Evolutionary conservation across 176 grass and related monocot genomes (phyloP), one percentile per base, ranked within the genome.

Genomic region (Ensete glaucum): DNA sequence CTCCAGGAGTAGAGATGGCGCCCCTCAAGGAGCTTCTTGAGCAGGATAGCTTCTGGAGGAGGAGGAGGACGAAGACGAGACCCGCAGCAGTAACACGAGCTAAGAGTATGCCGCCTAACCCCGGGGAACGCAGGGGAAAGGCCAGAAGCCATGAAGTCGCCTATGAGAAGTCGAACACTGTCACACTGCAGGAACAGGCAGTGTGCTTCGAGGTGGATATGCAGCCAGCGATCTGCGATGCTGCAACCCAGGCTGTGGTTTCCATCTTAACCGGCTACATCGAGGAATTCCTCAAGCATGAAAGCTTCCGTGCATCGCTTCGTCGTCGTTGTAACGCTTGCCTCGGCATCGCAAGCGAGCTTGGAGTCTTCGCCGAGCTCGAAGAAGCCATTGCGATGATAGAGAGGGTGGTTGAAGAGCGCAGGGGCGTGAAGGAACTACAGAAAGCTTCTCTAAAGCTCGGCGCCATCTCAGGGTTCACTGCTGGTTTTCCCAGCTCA

Each of bases 361-460:
- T 13, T 64, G 69, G 29, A 54, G 43, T 24, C 21, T 19, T 73
- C 9, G 57, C 48, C 58, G 13, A 73, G 24, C 69, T 80, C 9
- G 58, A 63, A 73, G 29, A 80, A 50, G 57, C 48, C 9, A 80
- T 80, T 19, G 11, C 48, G 3, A n/a, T 12, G 1, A 14, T 80
- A 16, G 78, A 80, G 62, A 73, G 29, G 8, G 1, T 14, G 15
- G 69, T 69, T 23, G 60, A 27, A n/a, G 43, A 80, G 22, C 15
- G 58, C 50, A 58, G 12, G 11, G 57, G 71, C 49, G 14, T 19
- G n/a, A 53, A 34, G 49, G 22, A 20, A 21, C 7, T 80, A 7
- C 62, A 52, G 57, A 80, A 80, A 53, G 69, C 21, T 64, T 80
- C 57, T 53, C 13, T 11, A n/a, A 73, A 80, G 34, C 69, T 80